phyloP scores from a whole-genome alignment of 768 basidiomycete genomes.

The Podaxis sp. region DNA sequence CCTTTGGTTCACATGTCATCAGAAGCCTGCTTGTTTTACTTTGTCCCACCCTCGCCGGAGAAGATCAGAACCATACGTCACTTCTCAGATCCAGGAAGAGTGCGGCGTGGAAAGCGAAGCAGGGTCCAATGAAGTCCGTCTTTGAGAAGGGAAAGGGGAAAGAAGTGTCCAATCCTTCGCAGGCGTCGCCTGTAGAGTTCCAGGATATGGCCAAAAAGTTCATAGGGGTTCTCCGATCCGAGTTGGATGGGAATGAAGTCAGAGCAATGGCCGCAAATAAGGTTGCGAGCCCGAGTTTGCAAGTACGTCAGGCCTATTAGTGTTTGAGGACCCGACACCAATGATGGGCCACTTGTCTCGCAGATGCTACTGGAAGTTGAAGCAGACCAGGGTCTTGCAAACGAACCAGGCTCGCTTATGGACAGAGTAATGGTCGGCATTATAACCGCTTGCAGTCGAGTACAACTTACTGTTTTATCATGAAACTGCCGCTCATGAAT shows the following conservation, averaged over 20 bases:
- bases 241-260: slow-evolving; percentile 68
- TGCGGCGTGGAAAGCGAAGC: slow-evolving; percentile 76
- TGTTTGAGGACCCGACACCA: slow-evolving; percentile 1
- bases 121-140: slow-evolving; percentile 80
- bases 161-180: slow-evolving; percentile 26
- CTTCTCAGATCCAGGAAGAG: slow-evolving; percentile 82
- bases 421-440: slow-evolving; percentile 79
- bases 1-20: slow-evolving; percentile 89
- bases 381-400: slow-evolving; percentile 58
- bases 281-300: slow-evolving; percentile 74
- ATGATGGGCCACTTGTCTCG: slow-evolving; percentile 2
- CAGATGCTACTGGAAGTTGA: slow-evolving; percentile 87
- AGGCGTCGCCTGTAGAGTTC: slow-evolving; percentile 49
- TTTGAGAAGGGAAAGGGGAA: slow-evolving; percentile 50
- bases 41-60: slow-evolving; percentile 53
- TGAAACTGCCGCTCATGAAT: neutral
- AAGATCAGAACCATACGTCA: slow-evolving; percentile 34
- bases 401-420: slow-evolving; percentile 70
- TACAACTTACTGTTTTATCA: slow-evolving; percentile 16
- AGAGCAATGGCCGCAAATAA: slow-evolving; percentile 74
- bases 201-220: slow-evolving; percentile 41
- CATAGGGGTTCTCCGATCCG: slow-evolving; percentile 50
- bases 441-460: slow-evolving; percentile 62
- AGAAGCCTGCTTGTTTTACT: slow-evolving; percentile 78
- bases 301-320: slow-evolving; percentile 42